phyloP scores from a whole-genome alignment of 345 rosid genomes.

The Gossypium sturtianum region DNA sequence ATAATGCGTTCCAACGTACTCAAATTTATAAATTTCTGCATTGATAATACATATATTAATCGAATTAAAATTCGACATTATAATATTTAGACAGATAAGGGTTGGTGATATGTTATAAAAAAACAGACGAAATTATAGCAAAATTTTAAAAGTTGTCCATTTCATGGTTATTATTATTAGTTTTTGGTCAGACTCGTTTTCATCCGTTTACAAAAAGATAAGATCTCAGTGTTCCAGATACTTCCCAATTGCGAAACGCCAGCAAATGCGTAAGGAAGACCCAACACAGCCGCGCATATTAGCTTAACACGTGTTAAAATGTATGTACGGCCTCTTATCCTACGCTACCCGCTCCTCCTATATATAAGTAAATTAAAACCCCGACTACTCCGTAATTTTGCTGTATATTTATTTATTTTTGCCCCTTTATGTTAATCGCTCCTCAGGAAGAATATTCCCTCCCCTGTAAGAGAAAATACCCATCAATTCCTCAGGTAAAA shows the following conservation, averaged over 20 bases:
- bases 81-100: too few relatives aligned
- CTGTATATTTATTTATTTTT: background rate
- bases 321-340: conserved; percentile 18
- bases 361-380: background rate
- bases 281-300: background rate
- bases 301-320: background rate
- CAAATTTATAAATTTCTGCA: fast-evolving
- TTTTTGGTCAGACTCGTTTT: too few relatives aligned
- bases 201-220: background rate
- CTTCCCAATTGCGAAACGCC: background rate
- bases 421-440: too few relatives aligned
- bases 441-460: background rate
- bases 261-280: conserved; percentile 3
- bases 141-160: too few relatives aligned
- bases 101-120: too few relatives aligned
- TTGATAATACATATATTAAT: fast-evolving
- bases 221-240: background rate
- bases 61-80: too few relatives aligned
- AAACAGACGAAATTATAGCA: too few relatives aligned
- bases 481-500: conserved; percentile 9
- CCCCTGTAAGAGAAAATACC: background rate
- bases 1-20: fast-evolving
- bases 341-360: conserved; percentile 9
- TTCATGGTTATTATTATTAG: too few relatives aligned
- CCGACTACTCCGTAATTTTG: background rate